Percentiles rank a stretch among this genome's conserved stretches.
Evolutionary conservation across 2,329 filamentous ascomycete species (phyloP).

Genomic region (Claviceps arundinis): DNA sequence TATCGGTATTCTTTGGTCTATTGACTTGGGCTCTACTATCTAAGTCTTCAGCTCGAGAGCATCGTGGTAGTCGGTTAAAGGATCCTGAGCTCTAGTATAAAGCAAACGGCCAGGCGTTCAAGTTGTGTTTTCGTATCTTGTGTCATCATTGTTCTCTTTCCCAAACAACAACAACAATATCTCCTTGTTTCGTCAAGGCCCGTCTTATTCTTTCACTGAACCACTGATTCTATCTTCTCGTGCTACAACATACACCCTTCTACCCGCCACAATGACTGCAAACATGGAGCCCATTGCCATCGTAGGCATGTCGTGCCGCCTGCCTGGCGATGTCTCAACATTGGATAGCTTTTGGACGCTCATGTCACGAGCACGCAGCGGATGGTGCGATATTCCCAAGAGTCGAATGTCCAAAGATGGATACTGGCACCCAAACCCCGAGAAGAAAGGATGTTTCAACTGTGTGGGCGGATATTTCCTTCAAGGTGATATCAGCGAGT

Average conservation of each 20-base stretch:
- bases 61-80: neutral
- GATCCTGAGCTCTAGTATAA: neutral
- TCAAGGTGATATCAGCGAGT: constrained; percentile 29
- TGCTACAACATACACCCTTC: neutral
- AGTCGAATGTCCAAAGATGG: constrained; percentile 32
- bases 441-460: constrained; percentile 27
- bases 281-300: constrained; percentile 26
- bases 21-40: neutral
- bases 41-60: too few species aligned
- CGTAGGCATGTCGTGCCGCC: constrained; percentile 33
- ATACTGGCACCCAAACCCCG: constrained; percentile 29
- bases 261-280: constrained; percentile 2
- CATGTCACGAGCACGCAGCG: constrained; percentile 25
- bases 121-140: neutral
- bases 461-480: constrained; percentile 27
- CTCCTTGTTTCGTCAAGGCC: neutral
- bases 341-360: constrained; percentile 33
- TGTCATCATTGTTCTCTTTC: neutral
- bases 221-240: neutral
- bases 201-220: neutral
- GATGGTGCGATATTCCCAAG: constrained; percentile 28
- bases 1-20: neutral
- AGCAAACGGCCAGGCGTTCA: neutral
- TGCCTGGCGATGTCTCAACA: constrained; percentile 28
- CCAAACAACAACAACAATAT: too few species aligned